Conservation (phyloP, 306 rosid species). For the Glycine tomentella region DNA sequence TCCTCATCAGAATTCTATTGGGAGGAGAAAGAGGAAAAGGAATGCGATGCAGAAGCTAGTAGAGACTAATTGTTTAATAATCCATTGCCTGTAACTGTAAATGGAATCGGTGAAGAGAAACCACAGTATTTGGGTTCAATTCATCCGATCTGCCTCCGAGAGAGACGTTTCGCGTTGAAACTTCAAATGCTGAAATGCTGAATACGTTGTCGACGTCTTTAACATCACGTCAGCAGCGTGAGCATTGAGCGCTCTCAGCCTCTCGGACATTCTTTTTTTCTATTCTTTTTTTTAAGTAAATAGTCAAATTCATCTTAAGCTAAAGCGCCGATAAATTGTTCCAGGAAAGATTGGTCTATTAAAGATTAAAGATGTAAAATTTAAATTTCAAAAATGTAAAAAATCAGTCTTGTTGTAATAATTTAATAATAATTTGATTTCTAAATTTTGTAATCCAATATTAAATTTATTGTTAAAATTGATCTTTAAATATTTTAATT, state of each 20-base stretch:
- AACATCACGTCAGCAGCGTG: background rate
- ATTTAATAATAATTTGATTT: too few relatives aligned
- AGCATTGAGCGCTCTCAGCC: background rate
- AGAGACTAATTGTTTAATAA: background rate
- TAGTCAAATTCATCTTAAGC: too few relatives aligned
- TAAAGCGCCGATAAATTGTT: too few relatives aligned
- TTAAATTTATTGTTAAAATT: too few relatives aligned
- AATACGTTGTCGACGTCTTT: background rate
- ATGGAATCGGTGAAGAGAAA: background rate
- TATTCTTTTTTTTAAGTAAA: too few relatives aligned
- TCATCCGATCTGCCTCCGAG: slow-evolving; percentile 22
- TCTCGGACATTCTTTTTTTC: background rate
- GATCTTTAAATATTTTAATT: too few relatives aligned
- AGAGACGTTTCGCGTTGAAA: slow-evolving; percentile 13
- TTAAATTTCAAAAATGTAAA: too few relatives aligned
- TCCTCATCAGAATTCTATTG: background rate
- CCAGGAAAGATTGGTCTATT: too few relatives aligned
- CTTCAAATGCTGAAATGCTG: background rate
- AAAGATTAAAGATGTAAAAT: too few relatives aligned
- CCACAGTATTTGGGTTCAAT: slow-evolving; percentile 14
- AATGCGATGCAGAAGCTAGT: background rate
- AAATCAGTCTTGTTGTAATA: too few relatives aligned
- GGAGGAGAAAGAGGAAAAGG: slow-evolving; percentile 5
- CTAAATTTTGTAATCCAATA: too few relatives aligned
- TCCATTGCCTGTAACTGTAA: background rate